Conservation (phyloP, 352 stramenopile species). For the Pseudoperonospora humuli region DNA sequence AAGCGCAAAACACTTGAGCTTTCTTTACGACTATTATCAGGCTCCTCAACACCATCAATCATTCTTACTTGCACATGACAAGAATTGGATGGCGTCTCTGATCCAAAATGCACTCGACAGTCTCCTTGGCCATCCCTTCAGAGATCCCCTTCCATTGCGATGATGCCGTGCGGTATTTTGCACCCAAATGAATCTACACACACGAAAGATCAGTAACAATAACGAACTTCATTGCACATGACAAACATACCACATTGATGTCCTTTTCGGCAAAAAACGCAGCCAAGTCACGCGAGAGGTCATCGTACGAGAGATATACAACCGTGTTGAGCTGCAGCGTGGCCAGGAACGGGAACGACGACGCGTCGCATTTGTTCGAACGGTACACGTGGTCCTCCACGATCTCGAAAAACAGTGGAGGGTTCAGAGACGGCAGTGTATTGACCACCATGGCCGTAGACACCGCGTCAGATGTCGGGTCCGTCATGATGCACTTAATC, state of each 20-base stretch:
- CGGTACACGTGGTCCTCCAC: conserved; percentile 79
- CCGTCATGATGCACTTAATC: conserved; percentile 18
- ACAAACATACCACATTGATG: conserved; percentile 48
- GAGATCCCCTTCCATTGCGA: conserved; percentile 65
- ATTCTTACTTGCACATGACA: conserved; percentile 84
- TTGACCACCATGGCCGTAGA: conserved; percentile 27
- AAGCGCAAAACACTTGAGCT: neutral
- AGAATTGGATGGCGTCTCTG: conserved; percentile 71
- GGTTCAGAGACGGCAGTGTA: conserved; percentile 71
- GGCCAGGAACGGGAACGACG: conserved; percentile 75
- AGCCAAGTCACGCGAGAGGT: conserved; percentile 63
- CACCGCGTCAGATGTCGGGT: conserved; percentile 11
- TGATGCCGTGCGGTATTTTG: conserved; percentile 68
- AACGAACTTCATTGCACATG: neutral
- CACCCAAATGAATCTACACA: conserved; percentile 63
- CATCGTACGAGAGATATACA: conserved; percentile 80
- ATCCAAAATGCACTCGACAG: conserved; percentile 79
- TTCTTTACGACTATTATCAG: neutral
- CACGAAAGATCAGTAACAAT: neutral
- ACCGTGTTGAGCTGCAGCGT: conserved; percentile 79
- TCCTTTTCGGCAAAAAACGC: conserved; percentile 82
- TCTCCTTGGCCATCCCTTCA: conserved; percentile 80
- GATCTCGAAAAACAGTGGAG: conserved; percentile 83
- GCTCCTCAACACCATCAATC: neutral
- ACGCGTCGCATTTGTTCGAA: conserved; percentile 83